Evolutionary conservation across 2,329 filamentous ascomycete species (phyloP).

Genomic region (Ascochyta clinopodiicola): DNA sequence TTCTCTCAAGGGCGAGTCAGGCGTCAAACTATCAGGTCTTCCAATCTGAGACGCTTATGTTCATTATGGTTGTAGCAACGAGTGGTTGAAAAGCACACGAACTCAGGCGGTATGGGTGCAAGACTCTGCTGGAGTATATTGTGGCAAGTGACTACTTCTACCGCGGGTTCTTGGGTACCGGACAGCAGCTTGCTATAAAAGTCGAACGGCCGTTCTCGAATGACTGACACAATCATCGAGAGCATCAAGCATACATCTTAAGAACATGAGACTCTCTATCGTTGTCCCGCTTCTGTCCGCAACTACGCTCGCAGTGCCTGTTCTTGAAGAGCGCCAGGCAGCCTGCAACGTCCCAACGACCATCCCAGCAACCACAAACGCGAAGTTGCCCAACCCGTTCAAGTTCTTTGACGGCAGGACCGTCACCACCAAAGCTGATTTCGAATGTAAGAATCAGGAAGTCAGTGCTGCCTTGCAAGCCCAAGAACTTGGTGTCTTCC

Average conservation of each 20-base stretch:
- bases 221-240: neutral
- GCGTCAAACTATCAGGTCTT: neutral
- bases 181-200: neutral
- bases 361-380: conserved; percentile 37
- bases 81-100: neutral
- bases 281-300: conserved; percentile 39
- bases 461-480: conserved; percentile 45
- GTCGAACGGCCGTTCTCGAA: no score
- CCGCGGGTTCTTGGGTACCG: neutral
- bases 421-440: conserved; percentile 46
- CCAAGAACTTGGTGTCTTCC: conserved; percentile 48
- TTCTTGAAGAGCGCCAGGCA: conserved; percentile 40
- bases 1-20: neutral
- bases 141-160: conserved; percentile 1
- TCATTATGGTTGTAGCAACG: neutral
- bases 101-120: neutral
- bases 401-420: conserved; percentile 45
- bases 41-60: neutral
- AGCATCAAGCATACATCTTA: neutral
- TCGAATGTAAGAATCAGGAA: conserved; percentile 47
- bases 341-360: conserved; percentile 40
- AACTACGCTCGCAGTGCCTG: conserved; percentile 37
- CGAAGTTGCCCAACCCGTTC: conserved; percentile 50
- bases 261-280: conserved; percentile 44
- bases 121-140: neutral